Evolutionary conservation across 768 basidiomycete genomes (phyloP), one percentile per base, ranked within the genome.

Genomic region (Agaricus subrufescens): DNA sequence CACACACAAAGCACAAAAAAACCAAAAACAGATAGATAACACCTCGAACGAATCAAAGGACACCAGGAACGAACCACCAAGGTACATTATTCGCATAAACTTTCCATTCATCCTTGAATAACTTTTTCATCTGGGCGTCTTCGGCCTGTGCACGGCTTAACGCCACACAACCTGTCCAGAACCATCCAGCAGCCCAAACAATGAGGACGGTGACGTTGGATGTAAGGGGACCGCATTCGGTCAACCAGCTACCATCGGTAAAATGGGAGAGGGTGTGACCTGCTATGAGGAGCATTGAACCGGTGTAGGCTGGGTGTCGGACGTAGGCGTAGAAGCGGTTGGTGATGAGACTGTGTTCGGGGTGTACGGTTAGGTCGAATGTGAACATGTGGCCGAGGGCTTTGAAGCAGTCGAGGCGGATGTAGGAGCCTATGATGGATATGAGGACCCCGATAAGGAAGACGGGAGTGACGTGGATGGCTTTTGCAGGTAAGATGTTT

Each of bases 341-440:
- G 2, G 80, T 82, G 59, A 83, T 68, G 45, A 83, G 72, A 47
- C 66, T 72, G 67, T 84, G 83, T 31, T 69, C 65, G 1, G 80
- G 79, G 53, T 77, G 79, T 42, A 84, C 65, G 46, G 81, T 81
- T 47, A 84, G 73, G 61, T 83, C 81, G 63, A 83, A 84, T 0
- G 82, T 83, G 70, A 84, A 84, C 54, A 82, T 67, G 1, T 71
- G 63, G 2, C 81, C 82, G 23, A 84, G 78, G 25, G 77, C 73
- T 53, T 66, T 69, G 75, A 80, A 84, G 61, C 82, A 83, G 59
- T 72, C 76, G 15, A 81, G 63, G 39, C 82, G 80, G 59, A 82
- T 74, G 65, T 74, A 71, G 56, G 74, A 67, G 2, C 81, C 81
- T 1, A 74, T 60, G 3, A 73, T 60, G 54, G 75, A 74, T 25